Evolutionary conservation across 495 filamentous ascomycete species (phyloP), one percentile per base, ranked within the genome.

Genomic region (Penicillium cinerascens): DNA sequence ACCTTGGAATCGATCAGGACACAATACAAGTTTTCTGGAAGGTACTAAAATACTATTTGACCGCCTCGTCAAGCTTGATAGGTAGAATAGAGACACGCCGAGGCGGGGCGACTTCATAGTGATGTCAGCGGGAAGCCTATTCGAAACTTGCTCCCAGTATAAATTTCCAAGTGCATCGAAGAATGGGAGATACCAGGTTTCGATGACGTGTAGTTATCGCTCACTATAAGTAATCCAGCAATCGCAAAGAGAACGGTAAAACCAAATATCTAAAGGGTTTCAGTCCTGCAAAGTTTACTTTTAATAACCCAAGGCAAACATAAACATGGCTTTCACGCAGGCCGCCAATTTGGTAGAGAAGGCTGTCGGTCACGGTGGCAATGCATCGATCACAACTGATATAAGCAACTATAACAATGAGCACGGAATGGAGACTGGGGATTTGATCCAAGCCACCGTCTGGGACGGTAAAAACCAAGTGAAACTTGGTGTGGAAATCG

Each of bases 261-360:
- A 11, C 2, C 4, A 9, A 10, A 33, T 3, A 33, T 13, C 29
- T 3, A 13, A 13, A 13, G 11, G 29, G 1, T 33, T 9, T 33
- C 29, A 13, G 3, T 13, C 0, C 29, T 33, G 29, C 9, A 11
- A 33, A 39, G 3, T 39, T 18, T 1, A 39, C 10, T 6, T 10
- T 39, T 18, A 1, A 20, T 9, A 11, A 39, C 1, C 20, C 23
- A 15, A 41, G 29, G 4, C 27, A n/a, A 41, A 13, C 9, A 86
- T 84, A n/a, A 41, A 13, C 9, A 86, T 84, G 81, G 75, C 82
- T 22, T 63, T 82, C 36, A 73, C 82, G 17, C 83, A 87, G 75
- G 76, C 77, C 59, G 87, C 88, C 22, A 82, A 81, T 51, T 59
- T 71, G 25, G 78, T 73, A 29, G 89, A 92, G 64, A 79, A 85